phyloP scores from a whole-genome alignment of 2,329 filamentous ascomycete genomes.

The Aspergillus felis region DNA sequence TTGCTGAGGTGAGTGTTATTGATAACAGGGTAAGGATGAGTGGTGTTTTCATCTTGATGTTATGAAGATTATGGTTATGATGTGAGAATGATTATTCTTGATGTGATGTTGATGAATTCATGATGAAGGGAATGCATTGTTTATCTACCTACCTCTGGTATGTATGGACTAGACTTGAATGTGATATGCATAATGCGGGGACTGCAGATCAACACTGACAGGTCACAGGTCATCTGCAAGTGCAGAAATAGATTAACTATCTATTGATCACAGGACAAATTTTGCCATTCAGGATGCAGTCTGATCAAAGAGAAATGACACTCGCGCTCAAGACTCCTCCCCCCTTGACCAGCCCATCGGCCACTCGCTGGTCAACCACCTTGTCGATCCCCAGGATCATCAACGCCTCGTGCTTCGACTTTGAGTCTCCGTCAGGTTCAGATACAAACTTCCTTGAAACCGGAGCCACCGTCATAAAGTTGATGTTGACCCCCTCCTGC shows the following conservation, averaged over 20 bases:
- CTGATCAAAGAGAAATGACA: slow-evolving; percentile 42
- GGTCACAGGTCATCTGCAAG: too few relatives aligned
- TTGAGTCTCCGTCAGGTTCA: slow-evolving; percentile 5
- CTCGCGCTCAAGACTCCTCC: slow-evolving; percentile 53
- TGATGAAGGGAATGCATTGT: neutral
- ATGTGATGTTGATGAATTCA: too few relatives aligned
- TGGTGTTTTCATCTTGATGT: neutral
- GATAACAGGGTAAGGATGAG: neutral
- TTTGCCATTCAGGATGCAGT: too few relatives aligned
- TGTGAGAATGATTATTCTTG: too few relatives aligned
- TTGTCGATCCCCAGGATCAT: slow-evolving; percentile 77
- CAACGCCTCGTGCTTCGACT: slow-evolving; percentile 60
- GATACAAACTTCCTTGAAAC: slow-evolving; percentile 21
- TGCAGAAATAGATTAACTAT: too few relatives aligned
- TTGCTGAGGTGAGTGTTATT: neutral
- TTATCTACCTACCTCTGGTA: neutral
- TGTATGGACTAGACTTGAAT: neutral
- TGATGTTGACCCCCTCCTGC: slow-evolving; percentile 69
- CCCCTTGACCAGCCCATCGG: slow-evolving; percentile 45
- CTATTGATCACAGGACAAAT: too few relatives aligned
- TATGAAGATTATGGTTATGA: neutral
- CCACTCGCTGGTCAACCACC: slow-evolving; percentile 56
- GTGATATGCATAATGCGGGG: too few relatives aligned
- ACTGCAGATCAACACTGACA: too few relatives aligned
- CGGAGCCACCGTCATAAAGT: slow-evolving; percentile 70